Conservation (phyloP, 768 basidiomycete genomes). For the Roridomyces roridus region DNA sequence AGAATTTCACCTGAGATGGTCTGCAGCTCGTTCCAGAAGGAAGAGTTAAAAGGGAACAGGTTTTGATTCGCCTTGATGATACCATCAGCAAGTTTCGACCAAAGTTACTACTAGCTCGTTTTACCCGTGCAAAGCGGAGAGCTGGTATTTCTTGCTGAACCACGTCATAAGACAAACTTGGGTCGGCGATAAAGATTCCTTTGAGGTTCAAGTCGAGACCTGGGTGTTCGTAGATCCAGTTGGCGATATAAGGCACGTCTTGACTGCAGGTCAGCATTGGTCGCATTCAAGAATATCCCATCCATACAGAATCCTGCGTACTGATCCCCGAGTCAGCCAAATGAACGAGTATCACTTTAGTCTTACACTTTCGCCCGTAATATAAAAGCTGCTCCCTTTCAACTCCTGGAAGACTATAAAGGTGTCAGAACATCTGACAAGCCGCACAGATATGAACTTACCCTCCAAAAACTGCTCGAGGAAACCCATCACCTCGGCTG, state of each 20-base stretch:
- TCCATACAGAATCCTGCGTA: conserved; percentile 72
- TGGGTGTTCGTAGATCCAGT: conserved; percentile 71
- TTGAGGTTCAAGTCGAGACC: conserved; percentile 58
- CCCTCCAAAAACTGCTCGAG: conserved; percentile 65
- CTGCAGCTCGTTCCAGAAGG: conserved; percentile 61
- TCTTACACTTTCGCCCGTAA: conserved; percentile 72
- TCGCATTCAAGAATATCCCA: not conserved
- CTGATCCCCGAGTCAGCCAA: conserved; percentile 37
- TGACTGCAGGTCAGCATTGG: not conserved
- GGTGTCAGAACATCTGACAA: too few species aligned
- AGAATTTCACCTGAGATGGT: conserved; percentile 55
- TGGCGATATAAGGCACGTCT: conserved; percentile 65
- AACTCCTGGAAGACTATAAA: conserved; percentile 60
- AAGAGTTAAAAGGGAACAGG: conserved; percentile 64
- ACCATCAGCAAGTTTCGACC: not conserved
- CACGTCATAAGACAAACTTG: conserved; percentile 50
- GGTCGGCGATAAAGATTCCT: conserved; percentile 70
- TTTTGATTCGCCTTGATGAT: conserved; percentile 54
- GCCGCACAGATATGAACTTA: too few species aligned
- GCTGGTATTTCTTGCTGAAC: conserved; percentile 72
- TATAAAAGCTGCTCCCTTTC: conserved; percentile 70
- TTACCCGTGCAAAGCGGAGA: conserved; percentile 59
- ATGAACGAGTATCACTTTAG: not conserved
- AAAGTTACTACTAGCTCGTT: not conserved
- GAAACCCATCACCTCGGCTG: conserved; percentile 56